phyloP scores from a whole-genome alignment of 352 stramenopile genomes.

The Phytopythium aichiense region DNA sequence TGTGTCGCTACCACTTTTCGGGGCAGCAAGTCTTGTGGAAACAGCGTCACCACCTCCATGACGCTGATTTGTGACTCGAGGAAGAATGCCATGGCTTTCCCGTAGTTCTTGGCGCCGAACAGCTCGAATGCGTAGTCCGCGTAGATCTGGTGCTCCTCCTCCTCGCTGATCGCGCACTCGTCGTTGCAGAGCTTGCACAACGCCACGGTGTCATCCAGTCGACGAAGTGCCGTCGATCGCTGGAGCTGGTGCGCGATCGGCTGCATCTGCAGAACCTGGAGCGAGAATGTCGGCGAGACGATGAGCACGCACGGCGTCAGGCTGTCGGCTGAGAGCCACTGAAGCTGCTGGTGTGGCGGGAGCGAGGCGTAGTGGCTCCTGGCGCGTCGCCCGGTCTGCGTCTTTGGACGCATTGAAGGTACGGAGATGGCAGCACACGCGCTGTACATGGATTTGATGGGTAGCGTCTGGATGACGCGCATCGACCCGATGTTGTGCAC shows the following conservation, averaged over 20 bases:
- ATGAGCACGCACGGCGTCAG: slow-evolving; percentile 35
- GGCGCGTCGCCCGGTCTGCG: background rate
- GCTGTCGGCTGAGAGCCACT: slow-evolving; percentile 11
- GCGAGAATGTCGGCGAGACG: slow-evolving; percentile 32
- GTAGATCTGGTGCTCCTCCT: slow-evolving; percentile 49
- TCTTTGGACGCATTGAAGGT: slow-evolving; percentile 7
- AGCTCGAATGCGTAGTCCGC: slow-evolving; percentile 52
- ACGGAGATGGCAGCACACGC: slow-evolving; percentile 20
- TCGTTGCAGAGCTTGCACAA: slow-evolving; percentile 65
- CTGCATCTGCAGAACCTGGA: slow-evolving; percentile 54
- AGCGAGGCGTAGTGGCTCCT: background rate
- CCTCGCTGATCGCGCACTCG: slow-evolving; percentile 50
- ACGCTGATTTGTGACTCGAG: slow-evolving; percentile 39
- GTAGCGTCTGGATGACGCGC: slow-evolving; percentile 43
- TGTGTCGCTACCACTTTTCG: slow-evolving; percentile 25
- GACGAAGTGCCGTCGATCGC: slow-evolving; percentile 23
- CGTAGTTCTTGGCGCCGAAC: slow-evolving; percentile 37
- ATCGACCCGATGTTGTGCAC: slow-evolving; percentile 68
- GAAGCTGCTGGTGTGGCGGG: slow-evolving; percentile 3
- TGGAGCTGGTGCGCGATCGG: slow-evolving; percentile 51
- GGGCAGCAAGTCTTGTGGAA: slow-evolving; percentile 65
- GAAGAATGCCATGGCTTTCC: slow-evolving; percentile 63
- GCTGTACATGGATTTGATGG: slow-evolving; percentile 46
- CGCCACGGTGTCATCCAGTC: slow-evolving; percentile 55
- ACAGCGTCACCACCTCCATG: slow-evolving; percentile 63